Evolutionary conservation across 345 rosid genomes (phyloP), one percentile per base, ranked within the genome.

Genomic region (Pseudoturritis turrita): DNA sequence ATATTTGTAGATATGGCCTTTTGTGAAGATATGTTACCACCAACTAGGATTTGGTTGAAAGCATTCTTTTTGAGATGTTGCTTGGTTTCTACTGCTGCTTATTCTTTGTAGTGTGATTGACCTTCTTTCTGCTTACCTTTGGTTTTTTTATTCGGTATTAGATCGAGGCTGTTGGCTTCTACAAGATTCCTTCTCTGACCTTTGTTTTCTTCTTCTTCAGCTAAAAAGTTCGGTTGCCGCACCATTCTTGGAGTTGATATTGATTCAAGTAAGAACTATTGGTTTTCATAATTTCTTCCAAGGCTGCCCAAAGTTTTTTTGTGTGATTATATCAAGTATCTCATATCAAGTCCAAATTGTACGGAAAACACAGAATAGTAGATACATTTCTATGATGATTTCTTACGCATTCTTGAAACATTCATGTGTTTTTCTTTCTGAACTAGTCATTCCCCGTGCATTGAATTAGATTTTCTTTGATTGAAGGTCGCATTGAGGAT

Each of bases 161-260:
- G 58, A 12, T 25, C 26, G 33, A 51, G 26, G 33, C 10, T n/a
- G 58, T 28, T 17, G 15, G 21, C 37, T 25, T 28, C 14, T n/a
- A 15, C 5, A 10, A 4, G 33, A 31, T 4, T 7, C 15, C 3
- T 35, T 33, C 5, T 61, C 66, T 62, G 26, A 44, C 3, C 3
- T 14, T 22, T 61, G 7, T 44, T 58, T 22, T 40, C 40, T 64
- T 59, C 11, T 75, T 72, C 49, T 81, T 65, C 91, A 91, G 98
- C 96, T 54, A 85, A 82, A 58, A 88, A 85, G 79, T 91, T 84
- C 70, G 74, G 76, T n/a, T 95, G 99, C 82, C 80, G 51, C 26
- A 87, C 85, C 80, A 91, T 95, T 46, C 87, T 83, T 22, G 99
- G 99, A 41, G 79, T 95, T 35, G 99, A 91, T 80, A 95, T 95